Percentiles rank a stretch among this genome's conserved stretches.
Conservation (phyloP, 331 rosid genomes). For the Telfairia occidentalis region DNA sequence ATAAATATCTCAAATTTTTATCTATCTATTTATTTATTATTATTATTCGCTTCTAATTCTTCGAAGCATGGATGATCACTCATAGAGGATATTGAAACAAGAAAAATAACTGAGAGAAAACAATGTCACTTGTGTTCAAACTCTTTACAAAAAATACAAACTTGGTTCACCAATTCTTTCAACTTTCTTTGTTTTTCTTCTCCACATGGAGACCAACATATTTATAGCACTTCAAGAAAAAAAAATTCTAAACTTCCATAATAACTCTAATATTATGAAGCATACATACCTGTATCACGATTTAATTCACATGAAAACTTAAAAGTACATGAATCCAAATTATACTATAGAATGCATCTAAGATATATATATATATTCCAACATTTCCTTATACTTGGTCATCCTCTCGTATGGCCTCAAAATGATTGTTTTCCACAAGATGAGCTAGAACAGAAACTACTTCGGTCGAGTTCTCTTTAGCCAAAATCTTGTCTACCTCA, state of each 20-base stretch:
- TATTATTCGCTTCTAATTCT: not conserved
- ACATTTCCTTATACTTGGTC: no score
- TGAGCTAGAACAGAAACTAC: no score
- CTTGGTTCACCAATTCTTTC: not conserved
- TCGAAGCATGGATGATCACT: not conserved
- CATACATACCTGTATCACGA: not conserved
- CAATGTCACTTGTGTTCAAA: not conserved
- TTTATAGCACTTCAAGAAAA: not conserved
- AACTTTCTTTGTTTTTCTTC: not conserved
- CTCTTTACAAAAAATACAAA: not conserved
- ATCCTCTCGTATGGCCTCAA: no score
- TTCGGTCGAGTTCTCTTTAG: no score
- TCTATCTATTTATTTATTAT: not conserved
- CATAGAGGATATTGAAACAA: not conserved
- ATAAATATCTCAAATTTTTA: not conserved
- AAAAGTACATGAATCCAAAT: no score
- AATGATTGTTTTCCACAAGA: no score
- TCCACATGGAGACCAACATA: not conserved
- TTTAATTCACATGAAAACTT: not conserved
- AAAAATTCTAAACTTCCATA: not conserved
- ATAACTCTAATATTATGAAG: not conserved
- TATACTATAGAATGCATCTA: not conserved
- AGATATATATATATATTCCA: no score
- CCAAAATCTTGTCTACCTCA: no score
- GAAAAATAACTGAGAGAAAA: not conserved